A percentile compares a stretch with the other conserved stretches of the same genome.
Conservation (phyloP, 2,329 filamentous ascomycete species). For the Parastagonospora avenae region DNA sequence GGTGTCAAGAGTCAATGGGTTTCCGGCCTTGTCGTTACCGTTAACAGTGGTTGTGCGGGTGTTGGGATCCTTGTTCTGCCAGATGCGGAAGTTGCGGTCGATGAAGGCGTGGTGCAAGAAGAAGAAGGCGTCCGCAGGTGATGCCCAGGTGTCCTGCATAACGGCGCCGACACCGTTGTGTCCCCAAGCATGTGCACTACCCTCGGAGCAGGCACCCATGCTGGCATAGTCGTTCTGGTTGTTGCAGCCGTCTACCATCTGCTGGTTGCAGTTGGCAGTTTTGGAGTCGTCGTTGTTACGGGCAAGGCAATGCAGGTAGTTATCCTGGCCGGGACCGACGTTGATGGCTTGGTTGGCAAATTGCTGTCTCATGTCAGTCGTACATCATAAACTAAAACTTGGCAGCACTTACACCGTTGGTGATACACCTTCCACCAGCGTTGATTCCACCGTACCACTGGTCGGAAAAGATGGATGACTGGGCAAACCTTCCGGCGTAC, state of each 20-base stretch:
- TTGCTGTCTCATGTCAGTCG: slow-evolving; percentile 24
- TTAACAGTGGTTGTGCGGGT: slow-evolving; percentile 40
- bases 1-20: slow-evolving; percentile 34
- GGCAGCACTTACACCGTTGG: slow-evolving; percentile 37
- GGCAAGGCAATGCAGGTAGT: slow-evolving; percentile 38
- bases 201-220: slow-evolving; percentile 37
- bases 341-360: slow-evolving; percentile 40
- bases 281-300: slow-evolving; percentile 31
- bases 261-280: slow-evolving; percentile 33
- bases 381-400: not conserved
- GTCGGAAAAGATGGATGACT: slow-evolving; percentile 38
- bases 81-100: slow-evolving; percentile 58
- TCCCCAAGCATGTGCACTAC: slow-evolving; percentile 41
- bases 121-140: slow-evolving; percentile 49
- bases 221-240: slow-evolving; percentile 27
- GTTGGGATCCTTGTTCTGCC: slow-evolving; percentile 47
- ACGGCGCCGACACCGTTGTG: slow-evolving; percentile 45
- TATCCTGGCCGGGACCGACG: slow-evolving; percentile 34
- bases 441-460: slow-evolving; percentile 34
- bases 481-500: slow-evolving; percentile 35
- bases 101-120: slow-evolving; percentile 58
- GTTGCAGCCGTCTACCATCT: slow-evolving; percentile 38
- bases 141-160: slow-evolving; percentile 41
- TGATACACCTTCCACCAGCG: slow-evolving; percentile 35
- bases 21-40: slow-evolving; percentile 44